These are phyloP conservation scores for Chernovozyma sophiae-reginae DNA, from an alignment of 1,139 yeast genomes.

Conservation along the genomic window DNA sequence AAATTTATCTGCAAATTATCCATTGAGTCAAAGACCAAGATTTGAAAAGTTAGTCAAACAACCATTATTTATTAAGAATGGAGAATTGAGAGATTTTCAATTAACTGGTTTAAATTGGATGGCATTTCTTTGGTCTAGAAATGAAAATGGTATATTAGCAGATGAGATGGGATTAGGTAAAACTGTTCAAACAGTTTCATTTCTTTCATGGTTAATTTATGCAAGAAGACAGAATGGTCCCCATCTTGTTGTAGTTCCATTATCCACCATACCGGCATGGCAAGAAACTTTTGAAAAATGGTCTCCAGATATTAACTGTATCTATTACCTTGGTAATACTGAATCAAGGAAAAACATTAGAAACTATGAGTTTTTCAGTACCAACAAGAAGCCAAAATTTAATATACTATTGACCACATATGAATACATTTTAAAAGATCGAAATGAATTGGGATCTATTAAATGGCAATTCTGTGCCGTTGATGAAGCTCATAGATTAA, in stretches of 20 bases:
- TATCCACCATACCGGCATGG: conserved; percentile 98
- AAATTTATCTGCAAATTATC: conserved; percentile 71
- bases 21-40: conserved; percentile 67
- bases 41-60: conserved; percentile 85
- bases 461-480: conserved; percentile 97
- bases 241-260: conserved; percentile 91
- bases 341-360: conserved; percentile 78
- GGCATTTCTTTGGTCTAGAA: conserved; percentile 98
- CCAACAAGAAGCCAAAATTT: conserved; percentile 69
- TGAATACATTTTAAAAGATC: conserved; percentile 90
- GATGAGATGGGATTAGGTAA: conserved; percentile 99
- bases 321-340: conserved; percentile 90
- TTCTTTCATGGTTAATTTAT: conserved; percentile 88
- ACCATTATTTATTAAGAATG: conserved; percentile 86
- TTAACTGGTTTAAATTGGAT: conserved; percentile 98
- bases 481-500: conserved; percentile 96
- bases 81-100: conserved; percentile 94
- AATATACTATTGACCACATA: conserved; percentile 88
- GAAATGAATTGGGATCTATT: conserved; percentile 70
- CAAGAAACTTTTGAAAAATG: conserved; percentile 97
- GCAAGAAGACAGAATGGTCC: conserved; percentile 97
- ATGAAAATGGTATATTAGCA: conserved; percentile 95
- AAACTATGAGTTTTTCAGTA: conserved; percentile 74
- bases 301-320: conserved; percentile 94
- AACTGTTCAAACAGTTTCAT: conserved; percentile 95